Conservation (phyloP, 192 early-diverging fungal genomes). For the Hyaloraphidium curvatum region DNA sequence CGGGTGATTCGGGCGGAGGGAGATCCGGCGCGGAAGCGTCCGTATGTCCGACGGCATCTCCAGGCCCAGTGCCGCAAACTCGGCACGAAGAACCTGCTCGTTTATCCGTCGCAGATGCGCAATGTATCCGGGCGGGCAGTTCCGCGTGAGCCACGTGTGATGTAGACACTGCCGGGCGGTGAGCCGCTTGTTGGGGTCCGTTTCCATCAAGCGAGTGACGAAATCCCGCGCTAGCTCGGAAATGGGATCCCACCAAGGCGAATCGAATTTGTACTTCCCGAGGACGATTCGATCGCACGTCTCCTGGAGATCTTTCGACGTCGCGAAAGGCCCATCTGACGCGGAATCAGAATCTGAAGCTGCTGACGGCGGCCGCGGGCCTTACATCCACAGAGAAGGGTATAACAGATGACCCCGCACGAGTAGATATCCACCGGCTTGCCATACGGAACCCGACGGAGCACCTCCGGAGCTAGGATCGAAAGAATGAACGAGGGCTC, state of each 20-base stretch:
- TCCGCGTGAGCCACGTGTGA: not conserved
- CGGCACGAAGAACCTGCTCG: no score
- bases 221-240: slow-evolving; percentile 44
- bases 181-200: slow-evolving; percentile 28
- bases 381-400: no score
- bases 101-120: not conserved
- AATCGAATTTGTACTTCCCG: slow-evolving; percentile 54
- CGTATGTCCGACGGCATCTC: no score
- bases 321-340: no score
- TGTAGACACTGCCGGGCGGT: slow-evolving; percentile 8
- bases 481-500: not conserved
- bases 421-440: not conserved
- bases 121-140: not conserved
- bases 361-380: no score
- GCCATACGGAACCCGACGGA: not conserved
- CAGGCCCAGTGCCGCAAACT: no score
- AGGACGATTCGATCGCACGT: slow-evolving; percentile 32
- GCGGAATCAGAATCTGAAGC: no score
- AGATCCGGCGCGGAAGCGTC: no score
- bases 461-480: slow-evolving; percentile 1
- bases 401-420: not conserved
- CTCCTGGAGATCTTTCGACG: no score
- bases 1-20: no score
- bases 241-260: slow-evolving; percentile 64
- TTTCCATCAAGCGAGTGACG: slow-evolving; percentile 25